phyloP scores from a whole-genome alignment of 768 basidiomycete species.

The Termitomyces sp. region DNA sequence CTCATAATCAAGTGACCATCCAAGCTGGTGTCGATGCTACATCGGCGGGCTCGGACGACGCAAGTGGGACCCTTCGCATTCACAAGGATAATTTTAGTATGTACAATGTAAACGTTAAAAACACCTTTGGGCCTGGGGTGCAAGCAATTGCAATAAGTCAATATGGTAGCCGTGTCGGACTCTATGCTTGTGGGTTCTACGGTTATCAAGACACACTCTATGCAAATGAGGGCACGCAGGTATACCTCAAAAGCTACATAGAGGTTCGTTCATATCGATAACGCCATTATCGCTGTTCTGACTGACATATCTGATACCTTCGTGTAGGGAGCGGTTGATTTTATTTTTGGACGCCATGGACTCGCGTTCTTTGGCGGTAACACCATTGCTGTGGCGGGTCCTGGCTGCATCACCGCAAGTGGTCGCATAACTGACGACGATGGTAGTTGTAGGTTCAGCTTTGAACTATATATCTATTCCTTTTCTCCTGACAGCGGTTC shows the following conservation, averaged over 20 bases:
- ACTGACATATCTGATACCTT: neutral
- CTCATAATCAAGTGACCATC: conserved; percentile 34
- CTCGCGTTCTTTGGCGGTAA: conserved; percentile 44
- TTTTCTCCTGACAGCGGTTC: neutral
- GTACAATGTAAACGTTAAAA: conserved; percentile 48
- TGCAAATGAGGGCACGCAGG: conserved; percentile 42
- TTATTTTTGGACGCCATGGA: conserved; percentile 43
- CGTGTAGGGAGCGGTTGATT: conserved; percentile 40
- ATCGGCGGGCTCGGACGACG: conserved; percentile 39
- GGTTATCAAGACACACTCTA: conserved; percentile 45
- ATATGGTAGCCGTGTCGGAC: conserved; percentile 38
- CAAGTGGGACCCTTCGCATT: conserved; percentile 41
- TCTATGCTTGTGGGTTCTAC: conserved; percentile 41
- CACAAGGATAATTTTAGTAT: conserved; percentile 42
- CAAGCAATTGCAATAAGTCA: conserved; percentile 49
- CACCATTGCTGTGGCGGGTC: conserved; percentile 38
- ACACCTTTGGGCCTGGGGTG: conserved; percentile 36
- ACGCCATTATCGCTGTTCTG: neutral
- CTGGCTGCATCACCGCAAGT: conserved; percentile 44
- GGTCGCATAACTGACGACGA: conserved; percentile 39
- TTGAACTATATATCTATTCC: neutral
- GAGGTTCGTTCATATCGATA: conserved; percentile 24
- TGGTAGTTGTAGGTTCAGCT: conserved; percentile 36
- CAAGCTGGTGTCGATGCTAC: conserved; percentile 29
- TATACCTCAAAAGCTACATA: conserved; percentile 42